phyloP scores from a whole-genome alignment of 2,329 filamentous ascomycete genomes.

The Paraconiothyrium sp. region DNA sequence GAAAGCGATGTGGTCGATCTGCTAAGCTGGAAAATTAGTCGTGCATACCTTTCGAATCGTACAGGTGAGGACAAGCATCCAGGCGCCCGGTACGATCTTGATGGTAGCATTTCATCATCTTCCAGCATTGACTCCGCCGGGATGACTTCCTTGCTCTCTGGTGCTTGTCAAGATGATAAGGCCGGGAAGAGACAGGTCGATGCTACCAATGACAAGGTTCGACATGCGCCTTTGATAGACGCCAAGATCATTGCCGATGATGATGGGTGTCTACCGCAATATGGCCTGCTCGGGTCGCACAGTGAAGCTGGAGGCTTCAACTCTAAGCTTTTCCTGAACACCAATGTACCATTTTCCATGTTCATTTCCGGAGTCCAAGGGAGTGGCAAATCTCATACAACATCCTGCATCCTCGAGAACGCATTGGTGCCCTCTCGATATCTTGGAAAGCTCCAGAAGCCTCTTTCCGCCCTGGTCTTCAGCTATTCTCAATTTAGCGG shows the following conservation, averaged over 20 bases:
- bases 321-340: conserved; percentile 59
- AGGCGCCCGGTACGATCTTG: neutral
- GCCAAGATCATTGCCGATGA: neutral
- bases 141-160: too few relatives aligned
- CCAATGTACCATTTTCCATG: conserved; percentile 64
- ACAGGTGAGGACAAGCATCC: neutral
- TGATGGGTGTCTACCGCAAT: neutral
- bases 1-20: neutral
- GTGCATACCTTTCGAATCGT: neutral
- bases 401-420: conserved; percentile 63
- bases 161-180: neutral
- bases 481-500: conserved; percentile 61
- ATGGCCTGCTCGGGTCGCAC: neutral
- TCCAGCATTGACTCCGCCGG: too few relatives aligned
- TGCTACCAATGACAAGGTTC: neutral
- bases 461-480: conserved; percentile 68
- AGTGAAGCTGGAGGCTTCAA: conserved; percentile 19
- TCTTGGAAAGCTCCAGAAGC: conserved; percentile 58
- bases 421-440: conserved; percentile 54
- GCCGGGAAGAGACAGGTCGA: neutral
- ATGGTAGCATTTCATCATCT: neutral
- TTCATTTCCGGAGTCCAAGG: conserved; percentile 73
- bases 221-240: conserved; percentile 6
- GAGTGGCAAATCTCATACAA: conserved; percentile 69
- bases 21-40: neutral